Conservation (phyloP, 257 asterid species). For the Fraxinus excelsior region DNA sequence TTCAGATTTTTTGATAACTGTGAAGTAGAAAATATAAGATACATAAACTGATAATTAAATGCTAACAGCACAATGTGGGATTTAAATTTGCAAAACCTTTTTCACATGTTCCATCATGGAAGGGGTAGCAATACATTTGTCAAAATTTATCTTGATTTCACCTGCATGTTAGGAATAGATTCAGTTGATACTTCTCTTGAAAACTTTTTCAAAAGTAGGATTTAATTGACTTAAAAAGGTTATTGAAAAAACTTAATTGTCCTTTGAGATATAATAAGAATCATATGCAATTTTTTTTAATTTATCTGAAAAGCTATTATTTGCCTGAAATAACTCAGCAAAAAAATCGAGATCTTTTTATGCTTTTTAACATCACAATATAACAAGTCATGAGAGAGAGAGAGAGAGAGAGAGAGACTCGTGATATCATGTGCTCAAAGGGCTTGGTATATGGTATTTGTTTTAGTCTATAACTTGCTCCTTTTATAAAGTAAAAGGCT, state of each 20-base stretch:
- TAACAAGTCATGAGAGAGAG: not conserved
- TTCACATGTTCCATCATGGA: constrained; percentile 80
- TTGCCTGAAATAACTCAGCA: not conserved
- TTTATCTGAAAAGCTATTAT: not conserved
- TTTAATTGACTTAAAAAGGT: too few relatives aligned
- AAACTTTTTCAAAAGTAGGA: too few relatives aligned
- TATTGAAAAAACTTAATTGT: too few relatives aligned
- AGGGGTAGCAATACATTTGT: constrained; percentile 81
- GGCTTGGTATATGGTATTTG: not conserved
- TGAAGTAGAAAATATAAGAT: constrained; percentile 25
- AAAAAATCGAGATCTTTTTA: not conserved
- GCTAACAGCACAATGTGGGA: constrained; percentile 7
- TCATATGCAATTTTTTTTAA: not conserved
- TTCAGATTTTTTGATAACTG: constrained; percentile 77
- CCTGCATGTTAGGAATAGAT: constrained; percentile 53
- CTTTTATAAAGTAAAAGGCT: not conserved
- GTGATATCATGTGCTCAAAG: not conserved
- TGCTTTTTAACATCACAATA: not conserved
- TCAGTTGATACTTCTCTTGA: too few relatives aligned
- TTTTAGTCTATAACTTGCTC: not conserved
- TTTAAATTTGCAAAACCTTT: constrained; percentile 55
- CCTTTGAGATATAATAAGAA: not conserved
- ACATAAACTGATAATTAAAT: constrained; percentile 22
- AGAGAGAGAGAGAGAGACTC: not conserved
- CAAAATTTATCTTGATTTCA: constrained; percentile 68